phyloP scores from a whole-genome alignment of 495 filamentous ascomycete genomes.

The Cercophora newfieldiana region DNA sequence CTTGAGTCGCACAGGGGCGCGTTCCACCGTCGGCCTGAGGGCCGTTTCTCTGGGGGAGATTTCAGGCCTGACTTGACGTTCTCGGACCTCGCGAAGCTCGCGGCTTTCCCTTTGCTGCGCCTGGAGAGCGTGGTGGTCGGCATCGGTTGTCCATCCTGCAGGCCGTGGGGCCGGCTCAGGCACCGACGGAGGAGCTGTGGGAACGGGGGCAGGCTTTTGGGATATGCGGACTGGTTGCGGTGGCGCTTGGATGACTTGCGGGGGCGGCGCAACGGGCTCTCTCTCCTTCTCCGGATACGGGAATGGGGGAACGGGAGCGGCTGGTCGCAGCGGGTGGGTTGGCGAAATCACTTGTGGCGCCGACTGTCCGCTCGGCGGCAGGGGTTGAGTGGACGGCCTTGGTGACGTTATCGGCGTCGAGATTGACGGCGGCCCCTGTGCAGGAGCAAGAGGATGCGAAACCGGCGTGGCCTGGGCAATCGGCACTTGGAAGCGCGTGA shows the following conservation, averaged over 20 bases:
- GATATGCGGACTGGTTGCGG: constrained; percentile 6
- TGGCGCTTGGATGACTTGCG: constrained; percentile 20
- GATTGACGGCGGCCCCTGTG: constrained; percentile 20
- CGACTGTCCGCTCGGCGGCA: constrained; percentile 20
- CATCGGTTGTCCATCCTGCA: constrained; percentile 26
- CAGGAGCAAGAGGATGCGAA: constrained; percentile 27
- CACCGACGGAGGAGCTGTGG: constrained; percentile 7
- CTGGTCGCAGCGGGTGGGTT: constrained; percentile 38
- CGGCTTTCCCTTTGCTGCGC: constrained; percentile 25
- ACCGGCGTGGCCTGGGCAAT: constrained; percentile 37
- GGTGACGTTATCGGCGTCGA: constrained; percentile 21
- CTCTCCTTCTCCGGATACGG: constrained; percentile 31
- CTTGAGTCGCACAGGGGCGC: constrained; percentile 41
- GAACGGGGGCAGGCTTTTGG: constrained; percentile 10
- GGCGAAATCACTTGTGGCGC: constrained; percentile 43
- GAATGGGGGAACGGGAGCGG: constrained; percentile 30
- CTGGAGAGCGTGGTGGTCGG: constrained; percentile 24
- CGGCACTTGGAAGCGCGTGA: constrained; percentile 45
- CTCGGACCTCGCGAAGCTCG: constrained; percentile 25
- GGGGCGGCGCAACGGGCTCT: constrained; percentile 21
- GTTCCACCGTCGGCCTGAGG: constrained; percentile 29
- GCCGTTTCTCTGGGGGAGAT: constrained; percentile 30
- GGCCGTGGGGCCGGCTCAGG: constrained; percentile 24
- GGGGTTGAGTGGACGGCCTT: constrained; percentile 14
- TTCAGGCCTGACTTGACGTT: constrained; percentile 31